Percentiles rank a stretch among this genome's conserved stretches.
Evolutionary conservation across 257 asterid genomes (phyloP).

Genomic region (Henckelia pumila): DNA sequence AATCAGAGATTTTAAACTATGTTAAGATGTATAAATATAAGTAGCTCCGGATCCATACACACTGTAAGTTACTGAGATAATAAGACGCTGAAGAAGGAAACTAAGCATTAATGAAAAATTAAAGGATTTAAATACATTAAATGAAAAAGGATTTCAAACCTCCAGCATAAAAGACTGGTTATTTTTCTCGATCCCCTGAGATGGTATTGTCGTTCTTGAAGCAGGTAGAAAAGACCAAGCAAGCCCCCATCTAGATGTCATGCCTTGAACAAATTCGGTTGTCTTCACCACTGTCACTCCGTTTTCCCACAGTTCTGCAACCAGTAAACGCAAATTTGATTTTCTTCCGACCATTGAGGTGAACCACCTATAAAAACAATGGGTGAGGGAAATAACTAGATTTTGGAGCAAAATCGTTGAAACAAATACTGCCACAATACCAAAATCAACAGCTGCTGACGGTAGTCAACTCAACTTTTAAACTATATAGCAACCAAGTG

Average conservation of each 20-base stretch:
- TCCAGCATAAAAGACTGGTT: conserved; percentile 74
- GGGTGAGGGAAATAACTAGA: conserved; percentile 1
- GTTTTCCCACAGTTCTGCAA: conserved; percentile 66
- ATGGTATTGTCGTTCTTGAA: conserved; percentile 40
- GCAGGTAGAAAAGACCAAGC: conserved; percentile 88
- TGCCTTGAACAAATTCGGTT: conserved; percentile 95
- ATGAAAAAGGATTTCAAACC: conserved; percentile 36
- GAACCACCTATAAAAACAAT: conserved; percentile 69
- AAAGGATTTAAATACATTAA: not conserved
- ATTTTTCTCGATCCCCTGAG: conserved; percentile 44
- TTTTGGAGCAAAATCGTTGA: not conserved
- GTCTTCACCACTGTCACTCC: conserved; percentile 87
- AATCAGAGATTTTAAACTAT: not conserved
- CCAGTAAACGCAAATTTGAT: conserved; percentile 64
- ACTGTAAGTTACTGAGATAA: not conserved
- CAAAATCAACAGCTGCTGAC: not conserved
- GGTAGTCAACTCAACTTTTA: not conserved
- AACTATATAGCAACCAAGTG: not conserved
- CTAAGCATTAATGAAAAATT: too few relatives aligned
- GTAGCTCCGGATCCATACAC: not conserved
- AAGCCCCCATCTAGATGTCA: conserved; percentile 95
- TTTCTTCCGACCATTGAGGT: conserved; percentile 95
- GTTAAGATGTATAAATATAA: not conserved
- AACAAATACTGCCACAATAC: not conserved
- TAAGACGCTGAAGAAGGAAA: not conserved